Conservation (phyloP, 1,284 basidiomycete genomes). For the Naganishia cerealis region DNA sequence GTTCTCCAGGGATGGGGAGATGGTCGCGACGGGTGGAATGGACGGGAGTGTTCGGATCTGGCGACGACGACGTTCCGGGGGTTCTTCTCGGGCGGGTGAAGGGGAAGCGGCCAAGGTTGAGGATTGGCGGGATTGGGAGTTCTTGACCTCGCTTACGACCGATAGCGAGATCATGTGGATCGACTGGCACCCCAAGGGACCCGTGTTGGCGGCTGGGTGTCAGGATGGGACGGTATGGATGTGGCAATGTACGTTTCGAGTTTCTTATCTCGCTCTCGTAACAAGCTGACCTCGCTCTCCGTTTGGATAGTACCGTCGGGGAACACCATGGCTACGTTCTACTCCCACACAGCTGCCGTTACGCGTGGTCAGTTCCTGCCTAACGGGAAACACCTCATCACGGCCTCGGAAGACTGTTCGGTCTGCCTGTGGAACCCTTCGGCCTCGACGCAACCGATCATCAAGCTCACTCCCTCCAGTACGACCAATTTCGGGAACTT, state of each 20-base stretch:
- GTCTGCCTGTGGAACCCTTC: conserved; percentile 92
- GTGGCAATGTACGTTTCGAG: conserved; percentile 73
- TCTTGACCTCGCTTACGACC: conserved; percentile 85
- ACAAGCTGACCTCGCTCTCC: conserved; percentile 24
- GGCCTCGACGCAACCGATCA: conserved; percentile 65
- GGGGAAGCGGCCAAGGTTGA: conserved; percentile 58
- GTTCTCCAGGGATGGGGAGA: conserved; percentile 84
- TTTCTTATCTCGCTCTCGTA: conserved; percentile 37
- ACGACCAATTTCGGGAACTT: conserved; percentile 54
- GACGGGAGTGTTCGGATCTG: conserved; percentile 91
- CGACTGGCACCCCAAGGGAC: conserved; percentile 93
- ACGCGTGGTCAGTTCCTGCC: conserved; percentile 83
- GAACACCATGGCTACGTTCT: conserved; percentile 81
- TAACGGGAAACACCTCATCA: conserved; percentile 77
- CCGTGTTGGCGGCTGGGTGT: conserved; percentile 83
- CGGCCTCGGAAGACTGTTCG: conserved; percentile 78
- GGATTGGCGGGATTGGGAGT: conserved; percentile 80
- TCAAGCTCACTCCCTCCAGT: conserved; percentile 57
- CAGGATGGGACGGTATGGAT: conserved; percentile 96
- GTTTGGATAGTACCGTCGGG: conserved; percentile 28
- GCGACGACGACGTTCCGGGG: conserved; percentile 63
- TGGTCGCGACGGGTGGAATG: conserved; percentile 95
- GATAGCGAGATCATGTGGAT: conserved; percentile 96
- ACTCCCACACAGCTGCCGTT: conserved; percentile 80
- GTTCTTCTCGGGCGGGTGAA: neutral